phyloP scores from a whole-genome alignment of 1,284 basidiomycete genomes.

The Pascua guehoae region DNA sequence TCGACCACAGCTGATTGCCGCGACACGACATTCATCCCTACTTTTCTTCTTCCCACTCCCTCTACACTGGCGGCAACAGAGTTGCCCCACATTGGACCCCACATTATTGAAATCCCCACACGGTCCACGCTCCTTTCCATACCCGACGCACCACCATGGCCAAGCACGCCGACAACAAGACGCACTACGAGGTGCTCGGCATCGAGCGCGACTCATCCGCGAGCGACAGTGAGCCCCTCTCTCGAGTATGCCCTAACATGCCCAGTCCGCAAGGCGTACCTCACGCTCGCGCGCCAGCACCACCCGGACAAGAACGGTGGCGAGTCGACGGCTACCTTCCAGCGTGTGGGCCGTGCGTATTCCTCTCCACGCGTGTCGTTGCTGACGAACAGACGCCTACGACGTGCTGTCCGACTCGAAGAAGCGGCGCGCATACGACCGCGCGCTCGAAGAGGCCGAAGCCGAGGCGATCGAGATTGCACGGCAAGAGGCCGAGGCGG shows the following conservation, averaged over 20 bases:
- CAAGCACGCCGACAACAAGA: too few relatives aligned
- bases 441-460: background rate
- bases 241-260: background rate
- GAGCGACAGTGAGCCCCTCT: background rate
- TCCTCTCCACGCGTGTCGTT: background rate
- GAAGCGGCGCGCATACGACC: slow-evolving; percentile 4
- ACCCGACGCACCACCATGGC: too few relatives aligned
- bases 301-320: slow-evolving; percentile 9
- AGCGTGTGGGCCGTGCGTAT: slow-evolving; percentile 3
- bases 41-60: too few relatives aligned
- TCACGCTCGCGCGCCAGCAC: background rate
- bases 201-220: too few relatives aligned
- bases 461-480: background rate
- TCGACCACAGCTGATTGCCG: too few relatives aligned
- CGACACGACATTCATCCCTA: too few relatives aligned
- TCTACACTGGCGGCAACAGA: too few relatives aligned
- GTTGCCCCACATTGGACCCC: too few relatives aligned
- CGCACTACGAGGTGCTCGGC: too few relatives aligned
- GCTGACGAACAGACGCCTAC: slow-evolving; percentile 8
- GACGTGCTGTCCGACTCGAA: background rate
- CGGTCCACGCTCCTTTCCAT: too few relatives aligned
- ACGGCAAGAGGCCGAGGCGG: too few relatives aligned
- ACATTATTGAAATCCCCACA: too few relatives aligned
- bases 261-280: slow-evolving; percentile 12
- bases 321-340: slow-evolving; percentile 4